A percentile compares a stretch with the other conserved stretches of the same genome.
Evolutionary conservation across 2,329 filamentous ascomycete species (phyloP).

Genomic region (Colletotrichum salicis): DNA sequence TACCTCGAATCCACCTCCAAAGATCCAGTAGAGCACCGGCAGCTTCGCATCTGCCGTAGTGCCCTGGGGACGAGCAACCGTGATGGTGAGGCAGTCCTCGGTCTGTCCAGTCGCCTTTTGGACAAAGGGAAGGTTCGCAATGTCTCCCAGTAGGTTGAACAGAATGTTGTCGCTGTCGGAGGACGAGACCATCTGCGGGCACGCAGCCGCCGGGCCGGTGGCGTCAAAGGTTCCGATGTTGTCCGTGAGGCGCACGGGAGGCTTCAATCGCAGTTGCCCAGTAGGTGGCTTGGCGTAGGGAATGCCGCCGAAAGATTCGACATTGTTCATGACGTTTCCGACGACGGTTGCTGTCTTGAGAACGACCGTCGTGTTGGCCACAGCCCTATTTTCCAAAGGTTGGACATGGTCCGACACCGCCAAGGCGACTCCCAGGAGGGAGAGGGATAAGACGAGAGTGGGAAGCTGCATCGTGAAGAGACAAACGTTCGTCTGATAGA

Average conservation of each 20-base stretch:
- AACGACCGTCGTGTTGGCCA: conserved; percentile 31
- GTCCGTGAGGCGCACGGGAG: conserved; percentile 62
- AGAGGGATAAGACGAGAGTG: conserved; percentile 25
- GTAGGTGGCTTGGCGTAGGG: conserved; percentile 72
- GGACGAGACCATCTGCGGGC: conserved; percentile 65
- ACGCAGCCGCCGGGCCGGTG: conserved; percentile 59
- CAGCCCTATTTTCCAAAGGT: conserved; percentile 28
- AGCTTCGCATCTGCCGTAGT: conserved; percentile 55
- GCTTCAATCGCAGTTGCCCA: conserved; percentile 67
- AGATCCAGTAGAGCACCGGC: conserved; percentile 69
- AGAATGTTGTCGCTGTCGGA: conserved; percentile 40
- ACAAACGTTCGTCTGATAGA: background rate
- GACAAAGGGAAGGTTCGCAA: conserved; percentile 57
- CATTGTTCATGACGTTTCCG: conserved; percentile 39
- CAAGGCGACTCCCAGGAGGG: conserved; percentile 24
- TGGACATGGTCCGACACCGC: conserved; percentile 18
- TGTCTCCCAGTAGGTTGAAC: conserved; percentile 48
- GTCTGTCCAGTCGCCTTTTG: conserved; percentile 53
- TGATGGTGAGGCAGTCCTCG: conserved; percentile 64
- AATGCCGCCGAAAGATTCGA: conserved; percentile 72
- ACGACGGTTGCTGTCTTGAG: conserved; percentile 39
- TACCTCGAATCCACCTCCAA: conserved; percentile 60
- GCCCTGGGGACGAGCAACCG: conserved; percentile 57
- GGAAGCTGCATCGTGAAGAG: conserved; percentile 23
- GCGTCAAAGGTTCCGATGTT: conserved; percentile 64